Base-by-base conservation (phyloP, 2,329 filamentous ascomycete genomes). In the Colletotrichum sp. region DNA sequence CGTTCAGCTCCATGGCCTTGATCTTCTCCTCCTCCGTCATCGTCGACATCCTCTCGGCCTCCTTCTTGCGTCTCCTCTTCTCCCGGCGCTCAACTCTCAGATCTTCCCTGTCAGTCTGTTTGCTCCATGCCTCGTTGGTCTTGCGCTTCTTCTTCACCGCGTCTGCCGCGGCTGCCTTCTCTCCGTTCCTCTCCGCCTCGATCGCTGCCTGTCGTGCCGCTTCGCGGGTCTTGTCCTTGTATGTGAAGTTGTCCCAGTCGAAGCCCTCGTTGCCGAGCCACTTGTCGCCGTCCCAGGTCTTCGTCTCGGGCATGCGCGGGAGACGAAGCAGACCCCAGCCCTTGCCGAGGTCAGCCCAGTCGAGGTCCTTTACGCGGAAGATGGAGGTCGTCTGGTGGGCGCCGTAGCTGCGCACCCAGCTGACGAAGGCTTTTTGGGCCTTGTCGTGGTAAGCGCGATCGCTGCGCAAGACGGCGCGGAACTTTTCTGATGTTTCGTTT, bases 331-430 rank as follows among this genome's bases (percentile, higher is more conserved):
- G 88, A 3, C 95, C 97, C 95, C 96, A 99, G 1, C 94, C 94
- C 69, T 92, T 89, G 1, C 93, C 96, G 1, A 97, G 88, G 69
- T 96, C 94, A 7, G 90, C 86, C 97, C 97, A 99, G 83, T 98
- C 93, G 18, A 98, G 88, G 80, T 97, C 95, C 4, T 89, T 84
- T 3, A 95, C 87, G 13, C 94, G 92, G 87, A 99, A 99, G 78
- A 99, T 98, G 80, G 95, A 97, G 75, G 92, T 93, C 1, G 96
- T 96, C 78, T 96, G 92, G 81, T 98, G 97, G 80, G 97, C 97
- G 81, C 92, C 94, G 85, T 98, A 98, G 78, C 95, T 94, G 81
- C 96, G 92, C 2, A 98, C 92, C 94, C 96, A 98, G 81, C 94
- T 96, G 26, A 98, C 96, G 79, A 99, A 98, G 1, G 93, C 97